Percentiles rank a stretch among this genome's conserved stretches.
phyloP scores from a whole-genome alignment of 225 moss, liverwort and hornwort species.

The Polytrichum formosum region DNA sequence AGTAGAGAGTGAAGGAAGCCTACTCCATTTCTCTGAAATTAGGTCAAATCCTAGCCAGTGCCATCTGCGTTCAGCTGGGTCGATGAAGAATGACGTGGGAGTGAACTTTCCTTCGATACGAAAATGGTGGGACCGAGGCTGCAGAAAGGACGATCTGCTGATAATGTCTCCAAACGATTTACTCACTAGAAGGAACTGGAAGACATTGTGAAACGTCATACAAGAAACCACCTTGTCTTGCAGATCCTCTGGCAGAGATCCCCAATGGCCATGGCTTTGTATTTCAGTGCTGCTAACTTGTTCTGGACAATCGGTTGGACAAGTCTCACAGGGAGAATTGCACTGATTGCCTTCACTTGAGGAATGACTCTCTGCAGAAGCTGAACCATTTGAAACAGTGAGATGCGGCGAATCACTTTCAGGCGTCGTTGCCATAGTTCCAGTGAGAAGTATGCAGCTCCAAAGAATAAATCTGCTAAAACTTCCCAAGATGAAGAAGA shows the following conservation, averaged over 20 bases:
- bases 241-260: background rate
- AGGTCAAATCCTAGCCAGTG: constrained; percentile 4
- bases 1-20: background rate
- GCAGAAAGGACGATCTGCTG: background rate
- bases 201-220: background rate
- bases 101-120: constrained; percentile 30
- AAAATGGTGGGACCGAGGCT: constrained; percentile 1
- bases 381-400: too few relatives aligned
- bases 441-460: too few relatives aligned
- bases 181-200: background rate
- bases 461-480: too few relatives aligned
- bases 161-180: background rate
- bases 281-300: too few relatives aligned
- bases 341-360: too few relatives aligned
- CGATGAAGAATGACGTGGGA: constrained; percentile 2
- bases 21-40: background rate
- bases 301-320: too few relatives aligned
- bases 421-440: too few relatives aligned
- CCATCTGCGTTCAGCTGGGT: background rate
- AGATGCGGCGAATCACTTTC: too few relatives aligned
- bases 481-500: too few relatives aligned
- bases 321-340: too few relatives aligned
- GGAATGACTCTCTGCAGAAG: too few relatives aligned
- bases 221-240: background rate
- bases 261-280: background rate